Percentiles rank a stretch among this genome's conserved stretches.
Conservation (phyloP, 371 early-diverging fungal genomes). For the Mucor velutinosus region DNA sequence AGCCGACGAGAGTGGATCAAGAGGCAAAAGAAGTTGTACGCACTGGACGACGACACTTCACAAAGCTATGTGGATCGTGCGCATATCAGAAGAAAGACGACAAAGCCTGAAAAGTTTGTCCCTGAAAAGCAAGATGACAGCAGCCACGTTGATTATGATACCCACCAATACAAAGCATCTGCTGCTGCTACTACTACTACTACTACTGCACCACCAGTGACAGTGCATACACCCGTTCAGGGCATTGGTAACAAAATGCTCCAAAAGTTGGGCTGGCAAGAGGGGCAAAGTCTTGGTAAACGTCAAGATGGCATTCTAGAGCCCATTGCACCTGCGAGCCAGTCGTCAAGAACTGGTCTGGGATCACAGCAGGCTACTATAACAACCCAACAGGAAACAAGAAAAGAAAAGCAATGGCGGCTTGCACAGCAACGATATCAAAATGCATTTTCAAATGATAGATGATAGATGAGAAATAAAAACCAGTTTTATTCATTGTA, state of each 20-base stretch:
- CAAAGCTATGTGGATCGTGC: constrained; percentile 21
- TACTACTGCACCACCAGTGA: neutral
- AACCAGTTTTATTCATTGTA: neutral
- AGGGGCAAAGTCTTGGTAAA: constrained; percentile 44
- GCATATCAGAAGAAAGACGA: constrained; percentile 13
- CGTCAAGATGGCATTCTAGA: constrained; percentile 32
- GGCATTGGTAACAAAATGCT: constrained; percentile 41
- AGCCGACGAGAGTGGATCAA: constrained; percentile 20
- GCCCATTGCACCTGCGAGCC: constrained; percentile 22
- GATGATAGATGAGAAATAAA: neutral
- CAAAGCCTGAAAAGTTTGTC: constrained; percentile 3
- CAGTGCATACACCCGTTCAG: constrained; percentile 15
- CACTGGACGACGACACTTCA: neutral
- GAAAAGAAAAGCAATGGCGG: constrained; percentile 18
- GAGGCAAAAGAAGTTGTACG: constrained; percentile 5
- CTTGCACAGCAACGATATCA: constrained; percentile 18
- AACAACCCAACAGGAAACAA: neutral
- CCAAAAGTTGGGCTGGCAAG: constrained; percentile 48
- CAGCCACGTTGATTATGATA: neutral
- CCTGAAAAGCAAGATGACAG: neutral
- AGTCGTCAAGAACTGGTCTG: constrained; percentile 20
- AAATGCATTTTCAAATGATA: constrained; percentile 2
- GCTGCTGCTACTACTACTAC: neutral
- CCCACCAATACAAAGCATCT: neutral
- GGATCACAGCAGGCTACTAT: constrained; percentile 10